Evolutionary conservation across 805 yeast genomes (phyloP).

Genomic region (Wilhelminamyces savonicus): DNA sequence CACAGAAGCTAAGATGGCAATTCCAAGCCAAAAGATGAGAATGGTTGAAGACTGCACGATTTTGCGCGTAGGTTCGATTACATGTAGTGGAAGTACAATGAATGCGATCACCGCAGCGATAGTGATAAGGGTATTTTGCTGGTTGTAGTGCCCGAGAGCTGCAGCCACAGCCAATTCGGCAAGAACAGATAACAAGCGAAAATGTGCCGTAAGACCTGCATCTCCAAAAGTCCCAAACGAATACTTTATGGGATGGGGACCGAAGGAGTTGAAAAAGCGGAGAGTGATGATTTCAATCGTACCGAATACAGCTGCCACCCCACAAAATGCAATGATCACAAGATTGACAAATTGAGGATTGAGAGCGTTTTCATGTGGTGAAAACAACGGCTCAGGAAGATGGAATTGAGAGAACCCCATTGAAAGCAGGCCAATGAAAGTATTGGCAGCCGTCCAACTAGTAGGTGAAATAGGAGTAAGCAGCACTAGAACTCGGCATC

Average conservation of each 20-base stretch:
- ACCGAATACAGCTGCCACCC: constrained; percentile 8
- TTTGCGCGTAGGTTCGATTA: constrained; percentile 36
- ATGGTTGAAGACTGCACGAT: constrained; percentile 32
- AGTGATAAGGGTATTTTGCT: no score
- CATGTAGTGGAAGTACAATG: constrained; percentile 37
- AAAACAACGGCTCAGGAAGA: constrained; percentile 16
- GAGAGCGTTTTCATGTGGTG: constrained; percentile 13
- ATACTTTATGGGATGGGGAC: constrained; percentile 15
- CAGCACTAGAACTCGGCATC: no score
- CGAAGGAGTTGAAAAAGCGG: constrained; percentile 11
- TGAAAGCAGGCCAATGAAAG: no score
- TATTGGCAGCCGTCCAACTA: no score
- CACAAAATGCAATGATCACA: constrained; percentile 4
- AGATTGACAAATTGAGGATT: constrained; percentile 17
- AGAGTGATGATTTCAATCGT: constrained; percentile 10
- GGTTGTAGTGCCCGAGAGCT: neutral
- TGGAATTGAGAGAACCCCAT: no score
- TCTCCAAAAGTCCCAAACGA: constrained; percentile 18
- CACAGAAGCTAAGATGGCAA: constrained; percentile 5
- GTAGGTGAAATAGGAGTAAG: no score
- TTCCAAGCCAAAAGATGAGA: constrained; percentile 35
- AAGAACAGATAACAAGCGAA: constrained; percentile 11
- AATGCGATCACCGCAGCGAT: constrained; percentile 3
- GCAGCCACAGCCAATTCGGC: constrained; percentile 1
- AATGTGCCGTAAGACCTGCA: constrained; percentile 10